phyloP scores from a whole-genome alignment of 1,284 basidiomycete genomes.

The Vanrija sp. region DNA sequence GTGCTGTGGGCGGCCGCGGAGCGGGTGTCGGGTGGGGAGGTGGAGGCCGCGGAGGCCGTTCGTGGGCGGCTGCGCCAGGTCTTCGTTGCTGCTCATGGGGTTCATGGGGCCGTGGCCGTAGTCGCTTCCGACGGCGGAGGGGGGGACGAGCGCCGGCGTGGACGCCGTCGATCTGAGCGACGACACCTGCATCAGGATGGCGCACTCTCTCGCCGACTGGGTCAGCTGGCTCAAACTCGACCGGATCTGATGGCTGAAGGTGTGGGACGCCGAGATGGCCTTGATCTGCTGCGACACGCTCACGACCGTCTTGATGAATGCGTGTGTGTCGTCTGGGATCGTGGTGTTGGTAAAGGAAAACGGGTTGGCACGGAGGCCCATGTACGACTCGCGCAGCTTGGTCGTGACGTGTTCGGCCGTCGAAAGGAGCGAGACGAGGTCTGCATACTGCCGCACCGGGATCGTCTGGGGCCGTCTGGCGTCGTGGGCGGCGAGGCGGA shows the following conservation, averaged over 20 bases:
- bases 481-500: conserved; percentile 12
- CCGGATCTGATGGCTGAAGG: conserved; percentile 35
- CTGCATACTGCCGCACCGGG: conserved; percentile 31
- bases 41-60: conserved; percentile 2
- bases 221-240: conserved; percentile 46
- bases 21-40: conserved; percentile 4
- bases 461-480: conserved; percentile 28
- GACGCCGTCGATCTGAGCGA: conserved; percentile 33
- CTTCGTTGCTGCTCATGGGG: conserved; percentile 8
- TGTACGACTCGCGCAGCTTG: conserved; percentile 34
- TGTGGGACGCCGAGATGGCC: conserved; percentile 43
- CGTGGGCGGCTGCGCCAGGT: background rate
- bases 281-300: conserved; percentile 50
- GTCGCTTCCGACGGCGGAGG: too few species aligned
- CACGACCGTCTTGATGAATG: conserved; percentile 50
- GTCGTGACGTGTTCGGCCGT: conserved; percentile 42
- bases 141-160: conserved; percentile 12
- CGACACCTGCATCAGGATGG: conserved; percentile 49
- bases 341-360: conserved; percentile 24
- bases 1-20: background rate
- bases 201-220: conserved; percentile 51
- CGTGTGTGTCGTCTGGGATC: conserved; percentile 37
- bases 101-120: background rate
- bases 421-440: conserved; percentile 41
- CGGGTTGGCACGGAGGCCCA: conserved; percentile 42